Percentiles rank a stretch among this genome's conserved stretches.
phyloP scores from a whole-genome alignment of 108 stramenopile genomes.

The Skeletonema tropicum region DNA sequence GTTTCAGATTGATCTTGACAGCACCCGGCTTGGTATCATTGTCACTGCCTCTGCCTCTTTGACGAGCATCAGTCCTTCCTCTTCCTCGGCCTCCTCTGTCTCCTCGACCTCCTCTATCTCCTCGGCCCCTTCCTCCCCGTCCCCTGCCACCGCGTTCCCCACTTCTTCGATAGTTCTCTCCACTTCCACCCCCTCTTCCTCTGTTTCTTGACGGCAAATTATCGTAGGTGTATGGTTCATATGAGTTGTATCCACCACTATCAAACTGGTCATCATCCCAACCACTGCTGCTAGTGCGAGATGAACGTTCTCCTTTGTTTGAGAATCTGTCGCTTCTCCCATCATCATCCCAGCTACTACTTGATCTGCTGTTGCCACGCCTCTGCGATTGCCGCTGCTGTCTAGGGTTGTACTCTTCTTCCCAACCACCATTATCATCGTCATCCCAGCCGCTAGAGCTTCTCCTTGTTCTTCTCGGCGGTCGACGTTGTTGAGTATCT shows the following conservation, averaged over 20 bases:
- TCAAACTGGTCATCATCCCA: constrained; percentile 12
- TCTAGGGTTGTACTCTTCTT: not conserved
- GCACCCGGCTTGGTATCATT: not conserved
- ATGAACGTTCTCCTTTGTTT: not conserved
- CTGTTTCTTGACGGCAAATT: not conserved
- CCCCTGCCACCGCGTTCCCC: constrained; percentile 21
- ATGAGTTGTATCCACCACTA: constrained; percentile 5
- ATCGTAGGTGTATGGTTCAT: constrained; percentile 1
- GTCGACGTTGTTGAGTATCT: constrained; percentile 8
- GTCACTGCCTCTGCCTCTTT: constrained; percentile 23
- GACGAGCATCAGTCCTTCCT: constrained; percentile 5
- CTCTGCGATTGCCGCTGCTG: not conserved
- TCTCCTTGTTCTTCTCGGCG: constrained; percentile 7
- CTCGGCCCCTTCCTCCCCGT: not conserved
- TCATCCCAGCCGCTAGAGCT: constrained; percentile 20
- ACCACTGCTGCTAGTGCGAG: constrained; percentile 3
- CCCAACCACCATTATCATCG: constrained; percentile 23
- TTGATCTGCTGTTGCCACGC: not conserved
- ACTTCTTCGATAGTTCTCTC: constrained; percentile 8
- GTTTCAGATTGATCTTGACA: constrained; percentile 74
- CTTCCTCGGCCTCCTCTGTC: constrained; percentile 2
- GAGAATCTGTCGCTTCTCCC: not conserved
- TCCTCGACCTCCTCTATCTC: constrained; percentile 1
- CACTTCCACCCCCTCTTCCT: constrained; percentile 33
- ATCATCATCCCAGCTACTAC: not conserved